Percentiles rank a stretch among this genome's conserved stretches.
Conservation (phyloP, 75 land plant genomes). For the Isoetes taiwanensis region DNA sequence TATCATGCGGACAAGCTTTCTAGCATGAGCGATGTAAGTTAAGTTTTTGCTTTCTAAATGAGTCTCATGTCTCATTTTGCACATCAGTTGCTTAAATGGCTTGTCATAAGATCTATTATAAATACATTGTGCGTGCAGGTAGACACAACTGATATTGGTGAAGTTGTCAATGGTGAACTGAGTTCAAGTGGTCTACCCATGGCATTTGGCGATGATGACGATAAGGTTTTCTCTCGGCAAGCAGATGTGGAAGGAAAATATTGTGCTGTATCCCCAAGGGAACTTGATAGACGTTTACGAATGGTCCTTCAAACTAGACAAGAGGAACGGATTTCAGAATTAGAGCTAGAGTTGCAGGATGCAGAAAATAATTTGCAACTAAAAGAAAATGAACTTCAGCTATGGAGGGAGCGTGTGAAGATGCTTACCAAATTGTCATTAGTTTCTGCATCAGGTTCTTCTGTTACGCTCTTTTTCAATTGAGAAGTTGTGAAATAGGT, state of each 20-base stretch:
- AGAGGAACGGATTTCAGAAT: constrained; percentile 50
- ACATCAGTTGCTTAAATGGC: neutral
- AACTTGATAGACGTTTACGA: constrained; percentile 56
- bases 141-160: constrained; percentile 37
- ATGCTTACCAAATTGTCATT: constrained; percentile 2
- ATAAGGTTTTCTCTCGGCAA: constrained; percentile 11
- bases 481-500: too few species aligned
- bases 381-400: constrained; percentile 23
- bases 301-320: constrained; percentile 50
- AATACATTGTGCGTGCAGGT: constrained; percentile 22
- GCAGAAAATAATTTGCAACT: constrained; percentile 24
- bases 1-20: neutral
- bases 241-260: constrained; percentile 19
- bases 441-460: constrained; percentile 10
- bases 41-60: neutral
- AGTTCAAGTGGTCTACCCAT: constrained; percentile 19
- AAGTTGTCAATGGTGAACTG: constrained; percentile 50
- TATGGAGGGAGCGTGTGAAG: constrained; percentile 8
- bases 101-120: too few species aligned
- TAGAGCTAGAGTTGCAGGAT: constrained; percentile 40
- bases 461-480: neutral
- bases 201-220: constrained; percentile 11
- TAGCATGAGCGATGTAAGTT: constrained; percentile 25
- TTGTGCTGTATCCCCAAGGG: constrained; percentile 68
- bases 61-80: neutral